Base-by-base conservation (phyloP, 768 basidiomycete species). In the Macrocybe gigantea region DNA sequence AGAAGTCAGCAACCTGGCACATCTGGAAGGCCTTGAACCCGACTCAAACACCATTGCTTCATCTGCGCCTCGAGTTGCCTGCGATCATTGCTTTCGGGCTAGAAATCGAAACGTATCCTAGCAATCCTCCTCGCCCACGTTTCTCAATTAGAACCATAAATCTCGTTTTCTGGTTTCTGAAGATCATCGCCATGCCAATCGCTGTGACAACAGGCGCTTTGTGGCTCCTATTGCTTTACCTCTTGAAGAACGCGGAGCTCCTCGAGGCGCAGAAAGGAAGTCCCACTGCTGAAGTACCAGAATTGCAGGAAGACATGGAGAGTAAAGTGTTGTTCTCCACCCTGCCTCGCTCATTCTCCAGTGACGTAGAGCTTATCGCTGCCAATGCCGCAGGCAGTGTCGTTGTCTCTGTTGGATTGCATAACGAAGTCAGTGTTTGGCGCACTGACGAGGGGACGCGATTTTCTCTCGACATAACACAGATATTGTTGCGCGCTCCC, bases 211-310 rank as follows among this genome's bases (percentile, higher is more conserved):
- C 86, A 6, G 67, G 75, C 22, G 64, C 77, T 3, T 72, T 98
- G 7, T 97, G 88, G 62, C 74, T 78, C 6, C 66, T 98, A 8
- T 71, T 95, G 6, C 72, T 91, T 7, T 93, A 93, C 60, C 74
- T 99, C 2, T 70, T 97, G 51, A 95, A 94, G 68, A 85, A 95
- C 54, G 82, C 91, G 0, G 93, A 99, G 49, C 78, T 93, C 1
- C 74, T 96, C 33, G 93, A 93, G 57, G 87, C 89, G 2, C 91
- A 93, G 57, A 75, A 85, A 36, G 75, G 85, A 59, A 75, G 79
- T 32, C 69, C 69, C 1, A 79, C 78, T 33, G 58, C 69, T 1
- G 73, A 75, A 50, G 54, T 62, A 6, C 55, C 63, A 7, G 62
- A 67, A 4, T 38, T 52, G 5, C 42, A 56, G 12, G 62, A 68